Evolutionary conservation across 1,284 basidiomycete species (phyloP), one percentile per base, ranked within the genome.

Genomic region (Ceratobasidium sp.): DNA sequence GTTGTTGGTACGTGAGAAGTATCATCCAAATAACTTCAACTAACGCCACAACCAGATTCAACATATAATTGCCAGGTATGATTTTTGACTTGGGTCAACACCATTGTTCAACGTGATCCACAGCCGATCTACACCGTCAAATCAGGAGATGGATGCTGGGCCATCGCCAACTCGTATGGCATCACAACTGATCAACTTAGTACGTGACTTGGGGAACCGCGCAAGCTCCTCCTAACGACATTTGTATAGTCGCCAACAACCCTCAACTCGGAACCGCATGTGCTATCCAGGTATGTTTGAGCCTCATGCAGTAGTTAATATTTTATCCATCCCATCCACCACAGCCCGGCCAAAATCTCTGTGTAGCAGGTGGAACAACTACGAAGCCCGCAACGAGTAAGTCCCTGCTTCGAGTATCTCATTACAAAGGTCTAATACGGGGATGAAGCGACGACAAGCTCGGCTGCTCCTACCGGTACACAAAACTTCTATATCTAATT

Each of bases 51-150:
- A n/a, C n/a, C 15, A 47, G 43, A 47, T 22, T 47, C 43, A 22
- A 47, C 43, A 17, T 47, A 47, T 22, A 47, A 47, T 22, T 47
- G 49, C 22, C 49, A 52, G n/a, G n/a, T n/a, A n/a, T n/a, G n/a
- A n/a, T n/a, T n/a, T n/a, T n/a, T n/a, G n/a, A n/a, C n/a, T n/a
- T n/a, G n/a, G n/a, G n/a, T n/a, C n/a, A n/a, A n/a, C n/a, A n/a
- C n/a, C n/a, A n/a, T n/a, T n/a, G n/a, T n/a, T n/a, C n/a, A n/a
- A n/a, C n/a, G n/a, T n/a, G n/a, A n/a, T n/a, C n/a, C n/a, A n/a
- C n/a, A n/a, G n/a, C n/a, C n/a, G n/a, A n/a, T n/a, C n/a, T n/a
- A n/a, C n/a, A n/a, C n/a, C n/a, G n/a, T n/a, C n/a, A n/a, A n/a
- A n/a, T n/a, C n/a, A n/a, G n/a, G n/a, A n/a, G n/a, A n/a, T n/a